Evolutionary conservation across 495 filamentous ascomycete genomes (phyloP).

Genomic region (Neurospora sp.): DNA sequence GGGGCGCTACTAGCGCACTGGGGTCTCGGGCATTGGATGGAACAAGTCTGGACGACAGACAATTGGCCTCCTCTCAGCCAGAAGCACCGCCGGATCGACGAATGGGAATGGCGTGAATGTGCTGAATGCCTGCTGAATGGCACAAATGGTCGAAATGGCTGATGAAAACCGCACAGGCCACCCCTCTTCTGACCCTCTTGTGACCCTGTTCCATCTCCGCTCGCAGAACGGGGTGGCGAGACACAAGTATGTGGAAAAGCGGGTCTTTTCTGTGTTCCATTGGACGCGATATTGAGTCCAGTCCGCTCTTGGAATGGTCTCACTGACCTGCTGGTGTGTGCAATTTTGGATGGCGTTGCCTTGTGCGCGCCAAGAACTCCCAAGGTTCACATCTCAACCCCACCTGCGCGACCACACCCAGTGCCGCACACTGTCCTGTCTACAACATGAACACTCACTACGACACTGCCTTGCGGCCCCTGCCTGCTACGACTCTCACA

Average conservation of each 20-base stretch:
- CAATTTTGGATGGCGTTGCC: constrained; percentile 27
- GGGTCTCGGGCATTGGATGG: neutral
- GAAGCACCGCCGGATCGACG: neutral
- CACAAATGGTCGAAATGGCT: neutral
- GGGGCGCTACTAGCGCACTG: constrained; percentile 27
- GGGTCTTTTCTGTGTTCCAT: constrained; percentile 10
- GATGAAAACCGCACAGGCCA: constrained; percentile 17
- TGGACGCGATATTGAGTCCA: constrained; percentile 13
- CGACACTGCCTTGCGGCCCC: neutral
- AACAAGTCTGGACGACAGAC: constrained; percentile 25
- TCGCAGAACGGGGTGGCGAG: constrained; percentile 23
- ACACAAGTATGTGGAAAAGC: constrained; percentile 13
- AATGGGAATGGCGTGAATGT: neutral
- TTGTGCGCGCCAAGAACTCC: constrained; percentile 4
- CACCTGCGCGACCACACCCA: constrained; percentile 11
- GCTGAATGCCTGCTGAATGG: neutral
- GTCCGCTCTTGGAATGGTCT: constrained; percentile 7
- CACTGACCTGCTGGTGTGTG: constrained; percentile 20
- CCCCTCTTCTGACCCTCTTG: neutral
- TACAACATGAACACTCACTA: neutral
- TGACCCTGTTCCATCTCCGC: constrained; percentile 4
- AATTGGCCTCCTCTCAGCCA: constrained; percentile 7
- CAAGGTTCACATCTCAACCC: neutral
- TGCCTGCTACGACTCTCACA: neutral
- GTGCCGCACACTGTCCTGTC: constrained; percentile 20